phyloP scores from a whole-genome alignment of 805 yeast genomes.

The Candida caryicola region DNA sequence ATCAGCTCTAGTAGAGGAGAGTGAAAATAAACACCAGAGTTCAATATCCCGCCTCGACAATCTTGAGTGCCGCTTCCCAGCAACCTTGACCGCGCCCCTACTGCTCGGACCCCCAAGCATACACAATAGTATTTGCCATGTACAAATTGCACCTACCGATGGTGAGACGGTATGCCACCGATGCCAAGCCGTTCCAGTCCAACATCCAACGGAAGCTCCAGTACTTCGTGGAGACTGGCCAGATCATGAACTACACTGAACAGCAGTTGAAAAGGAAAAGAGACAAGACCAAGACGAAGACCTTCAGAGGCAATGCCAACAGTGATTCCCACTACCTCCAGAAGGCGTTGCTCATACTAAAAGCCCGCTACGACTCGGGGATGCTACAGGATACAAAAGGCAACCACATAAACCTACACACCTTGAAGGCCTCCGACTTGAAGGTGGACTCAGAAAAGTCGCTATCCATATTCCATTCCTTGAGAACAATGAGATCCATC shows the following conservation, averaged over 20 bases:
- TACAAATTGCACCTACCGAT: not conserved
- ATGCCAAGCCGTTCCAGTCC: slow-evolving; percentile 3
- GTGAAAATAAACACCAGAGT: not conserved
- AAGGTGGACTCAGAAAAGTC: slow-evolving; percentile 19
- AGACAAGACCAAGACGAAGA: slow-evolving; percentile 6
- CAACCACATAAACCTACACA: slow-evolving; percentile 19
- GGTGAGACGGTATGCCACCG: not conserved
- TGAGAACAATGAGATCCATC: slow-evolving; percentile 23
- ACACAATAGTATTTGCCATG: too few species aligned
- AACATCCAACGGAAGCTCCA: slow-evolving; percentile 21
- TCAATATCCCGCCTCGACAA: too few species aligned
- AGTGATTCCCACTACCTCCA: slow-evolving; percentile 8
- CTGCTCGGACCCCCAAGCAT: too few species aligned
- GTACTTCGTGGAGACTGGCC: slow-evolving; percentile 29
- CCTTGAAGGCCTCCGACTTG: slow-evolving; percentile 24
- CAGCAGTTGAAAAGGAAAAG: slow-evolving; percentile 12
- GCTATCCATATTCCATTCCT: slow-evolving; percentile 25
- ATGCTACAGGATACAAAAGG: slow-evolving; percentile 25
- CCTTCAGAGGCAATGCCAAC: not conserved
- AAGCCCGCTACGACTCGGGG: slow-evolving; percentile 7
- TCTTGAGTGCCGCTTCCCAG: too few species aligned
- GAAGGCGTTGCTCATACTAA: slow-evolving; percentile 27
- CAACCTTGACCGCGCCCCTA: too few species aligned
- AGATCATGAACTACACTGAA: slow-evolving; percentile 18
- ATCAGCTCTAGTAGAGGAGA: not conserved